Evolutionary conservation across 1,139 yeast species (phyloP).

Genomic region (Candida sanyaensis): DNA sequence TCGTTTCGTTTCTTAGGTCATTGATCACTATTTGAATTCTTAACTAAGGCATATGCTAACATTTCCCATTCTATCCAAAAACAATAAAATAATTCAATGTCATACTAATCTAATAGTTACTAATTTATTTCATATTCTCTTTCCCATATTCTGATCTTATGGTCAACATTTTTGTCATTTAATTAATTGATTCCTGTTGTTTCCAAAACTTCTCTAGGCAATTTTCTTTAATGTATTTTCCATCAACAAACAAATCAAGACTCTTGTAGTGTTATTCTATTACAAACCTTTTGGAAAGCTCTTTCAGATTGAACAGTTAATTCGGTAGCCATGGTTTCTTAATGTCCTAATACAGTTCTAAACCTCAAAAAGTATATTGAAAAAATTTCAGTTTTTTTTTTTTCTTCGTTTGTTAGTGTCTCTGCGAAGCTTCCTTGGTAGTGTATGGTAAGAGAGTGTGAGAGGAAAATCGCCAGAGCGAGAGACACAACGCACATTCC

Average conservation of each 20-base stretch:
- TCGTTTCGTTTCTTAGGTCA: too few relatives aligned
- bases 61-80: background rate
- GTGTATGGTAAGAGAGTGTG: conserved; percentile 2
- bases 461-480: background rate
- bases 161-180: too few relatives aligned
- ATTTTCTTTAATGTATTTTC: background rate
- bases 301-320: conserved; percentile 99
- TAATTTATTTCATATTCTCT: background rate
- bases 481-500: too few relatives aligned
- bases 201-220: background rate
- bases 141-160: too few relatives aligned
- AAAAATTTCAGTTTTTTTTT: conserved; percentile 11
- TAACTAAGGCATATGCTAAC: too few relatives aligned
- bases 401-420: conserved; percentile 4
- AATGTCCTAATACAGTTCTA: conserved; percentile 9
- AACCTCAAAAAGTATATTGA: conserved; percentile 9
- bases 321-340: conserved; percentile 92
- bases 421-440: conserved; percentile 1
- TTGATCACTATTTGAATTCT: too few relatives aligned
- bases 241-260: background rate
- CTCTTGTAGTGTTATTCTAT: background rate
- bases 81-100: too few relatives aligned
- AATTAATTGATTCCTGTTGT: background rate
- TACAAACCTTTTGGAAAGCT: conserved; percentile 99
- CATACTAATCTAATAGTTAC: background rate